phyloP scores from a whole-genome alignment of 164 flowering plant genomes.

The Macadamia integrifolia region DNA sequence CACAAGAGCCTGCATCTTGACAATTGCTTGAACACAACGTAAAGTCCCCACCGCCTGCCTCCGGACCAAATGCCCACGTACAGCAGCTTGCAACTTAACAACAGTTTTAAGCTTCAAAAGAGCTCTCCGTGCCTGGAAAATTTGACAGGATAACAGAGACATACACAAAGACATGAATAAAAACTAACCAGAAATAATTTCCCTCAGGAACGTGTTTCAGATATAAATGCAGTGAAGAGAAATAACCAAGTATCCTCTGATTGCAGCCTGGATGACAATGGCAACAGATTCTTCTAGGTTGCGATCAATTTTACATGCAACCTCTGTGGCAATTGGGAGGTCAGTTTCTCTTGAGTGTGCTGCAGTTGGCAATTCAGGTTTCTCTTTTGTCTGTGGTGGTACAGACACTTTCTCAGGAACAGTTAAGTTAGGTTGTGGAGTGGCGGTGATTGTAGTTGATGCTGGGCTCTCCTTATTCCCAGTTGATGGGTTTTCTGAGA shows the following conservation, averaged over 20 bases:
- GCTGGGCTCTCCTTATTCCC: slow-evolving; percentile 48
- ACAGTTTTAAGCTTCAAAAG: slow-evolving; percentile 54
- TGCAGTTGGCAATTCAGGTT: slow-evolving; percentile 20
- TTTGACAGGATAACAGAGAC: background rate
- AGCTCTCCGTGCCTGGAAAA: slow-evolving; percentile 54
- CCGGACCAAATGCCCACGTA: slow-evolving; percentile 88
- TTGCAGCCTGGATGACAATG: slow-evolving; percentile 60
- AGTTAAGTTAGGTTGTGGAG: slow-evolving; percentile 24
- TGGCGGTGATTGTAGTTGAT: slow-evolving; percentile 25
- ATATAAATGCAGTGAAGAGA: slow-evolving; percentile 3
- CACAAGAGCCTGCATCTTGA: slow-evolving; percentile 86
- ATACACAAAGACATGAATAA: background rate
- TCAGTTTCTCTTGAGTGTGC: slow-evolving; percentile 28
- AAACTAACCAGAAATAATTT: slow-evolving; percentile 2
- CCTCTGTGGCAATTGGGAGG: slow-evolving; percentile 14
- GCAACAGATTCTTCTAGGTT: slow-evolving; percentile 47
- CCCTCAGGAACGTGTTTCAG: slow-evolving; percentile 6
- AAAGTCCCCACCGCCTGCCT: slow-evolving; percentile 81
- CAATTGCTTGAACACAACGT: slow-evolving; percentile 82
- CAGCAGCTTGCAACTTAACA: slow-evolving; percentile 86
- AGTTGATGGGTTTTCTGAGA: slow-evolving; percentile 42
- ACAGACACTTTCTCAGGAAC: slow-evolving; percentile 44
- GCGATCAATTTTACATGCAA: slow-evolving; percentile 19
- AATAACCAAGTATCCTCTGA: slow-evolving; percentile 70
- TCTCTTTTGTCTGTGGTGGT: slow-evolving; percentile 40